Conservation (phyloP, 1,284 basidiomycete species). For the Trametes hirsuta region DNA sequence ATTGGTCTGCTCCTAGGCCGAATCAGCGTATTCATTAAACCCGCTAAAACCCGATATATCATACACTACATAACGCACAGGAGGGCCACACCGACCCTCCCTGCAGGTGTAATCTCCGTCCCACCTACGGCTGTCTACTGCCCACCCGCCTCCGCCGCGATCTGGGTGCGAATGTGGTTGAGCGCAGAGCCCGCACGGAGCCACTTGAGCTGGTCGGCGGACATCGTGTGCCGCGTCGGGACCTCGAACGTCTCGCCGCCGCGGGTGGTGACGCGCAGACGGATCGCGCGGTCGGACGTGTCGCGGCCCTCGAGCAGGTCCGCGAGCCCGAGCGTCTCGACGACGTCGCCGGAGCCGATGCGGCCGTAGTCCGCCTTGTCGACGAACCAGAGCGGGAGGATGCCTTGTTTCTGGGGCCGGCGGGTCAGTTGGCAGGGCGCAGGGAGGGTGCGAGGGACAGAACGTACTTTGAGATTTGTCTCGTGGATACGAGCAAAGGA, state of each 20-base stretch:
- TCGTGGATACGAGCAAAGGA: constrained; percentile 99
- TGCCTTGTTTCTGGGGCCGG: constrained; percentile 82
- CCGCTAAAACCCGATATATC: too few relatives aligned
- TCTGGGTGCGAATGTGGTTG: constrained; percentile 76
- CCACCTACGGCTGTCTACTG: not conserved
- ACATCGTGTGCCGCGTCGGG: constrained; percentile 86
- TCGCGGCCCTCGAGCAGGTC: constrained; percentile 55
- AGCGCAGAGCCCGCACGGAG: constrained; percentile 84
- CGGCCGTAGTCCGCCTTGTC: constrained; percentile 83
- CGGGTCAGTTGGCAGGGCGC: not conserved
- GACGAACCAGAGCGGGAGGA: constrained; percentile 91
- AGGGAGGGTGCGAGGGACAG: not conserved
- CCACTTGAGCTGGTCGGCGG: constrained; percentile 87
- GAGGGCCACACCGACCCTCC: too few relatives aligned
- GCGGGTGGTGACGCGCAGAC: constrained; percentile 71
- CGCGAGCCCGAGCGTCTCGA: constrained; percentile 59
- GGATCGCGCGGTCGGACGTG: constrained; percentile 53
- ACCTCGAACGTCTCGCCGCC: constrained; percentile 67
- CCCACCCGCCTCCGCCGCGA: constrained; percentile 25
- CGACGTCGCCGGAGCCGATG: constrained; percentile 79
- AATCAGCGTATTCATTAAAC: too few relatives aligned
- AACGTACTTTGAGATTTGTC: constrained; percentile 87
- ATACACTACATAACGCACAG: too few relatives aligned
- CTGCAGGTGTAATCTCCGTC: too few relatives aligned
- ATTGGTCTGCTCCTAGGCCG: too few relatives aligned